Evolutionary conservation across 2,329 filamentous ascomycete species (phyloP).

Genomic region (Hysterium pulicare): DNA sequence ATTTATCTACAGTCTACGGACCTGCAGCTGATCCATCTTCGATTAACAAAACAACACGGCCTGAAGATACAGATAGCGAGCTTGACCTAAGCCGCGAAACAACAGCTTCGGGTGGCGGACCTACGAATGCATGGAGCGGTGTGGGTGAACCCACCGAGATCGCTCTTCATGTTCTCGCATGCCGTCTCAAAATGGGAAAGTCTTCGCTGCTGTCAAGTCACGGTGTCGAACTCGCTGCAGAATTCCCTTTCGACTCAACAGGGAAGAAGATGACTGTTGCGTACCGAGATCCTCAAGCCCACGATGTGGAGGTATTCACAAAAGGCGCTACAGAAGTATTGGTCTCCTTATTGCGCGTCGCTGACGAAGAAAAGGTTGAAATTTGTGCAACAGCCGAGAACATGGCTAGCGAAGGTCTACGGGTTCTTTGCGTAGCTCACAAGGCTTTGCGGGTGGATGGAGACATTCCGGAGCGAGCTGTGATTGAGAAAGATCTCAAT

Average conservation of each 20-base stretch:
- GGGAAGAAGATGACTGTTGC: conserved; percentile 41
- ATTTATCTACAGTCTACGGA: conserved; percentile 33
- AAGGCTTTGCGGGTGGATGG: conserved; percentile 26
- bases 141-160: conserved; percentile 39
- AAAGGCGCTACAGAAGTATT: conserved; percentile 40
- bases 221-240: conserved; percentile 30
- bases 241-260: conserved; percentile 40
- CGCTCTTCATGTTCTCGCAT: conserved; percentile 38
- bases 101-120: conserved; percentile 13
- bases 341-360: conserved; percentile 27
- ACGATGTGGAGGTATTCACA: conserved; percentile 33
- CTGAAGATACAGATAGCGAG: conserved; percentile 6
- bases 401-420: conserved; percentile 38
- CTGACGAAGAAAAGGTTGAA: conserved; percentile 25
- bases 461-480: conserved; percentile 47
- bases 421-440: conserved; percentile 37
- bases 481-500: conserved; percentile 65
- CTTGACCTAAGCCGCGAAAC: conserved; percentile 33
- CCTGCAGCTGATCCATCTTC: conserved; percentile 2
- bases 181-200: conserved; percentile 37
- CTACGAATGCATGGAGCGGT: conserved; percentile 25
- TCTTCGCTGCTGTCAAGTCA: conserved; percentile 23
- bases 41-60: conserved; percentile 6
- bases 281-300: conserved; percentile 29
- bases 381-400: conserved; percentile 29